Percentiles rank a stretch among this genome's conserved stretches.
These are phyloP conservation scores for Mariannaea elegans DNA, from an alignment of 2,329 filamentous ascomycete species.

Conservation along the genomic window DNA sequence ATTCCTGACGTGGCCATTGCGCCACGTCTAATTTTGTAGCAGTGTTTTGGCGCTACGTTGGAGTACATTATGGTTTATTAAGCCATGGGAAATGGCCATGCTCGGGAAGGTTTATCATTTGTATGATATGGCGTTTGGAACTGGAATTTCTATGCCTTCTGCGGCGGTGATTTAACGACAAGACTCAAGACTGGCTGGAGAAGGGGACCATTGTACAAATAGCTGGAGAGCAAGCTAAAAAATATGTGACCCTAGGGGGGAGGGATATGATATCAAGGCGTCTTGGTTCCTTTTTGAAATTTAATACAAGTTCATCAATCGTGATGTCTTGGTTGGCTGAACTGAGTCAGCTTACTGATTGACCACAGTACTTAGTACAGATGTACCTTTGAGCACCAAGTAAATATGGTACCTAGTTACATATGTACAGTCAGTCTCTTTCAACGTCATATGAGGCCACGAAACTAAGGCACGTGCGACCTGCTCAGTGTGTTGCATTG, in stretches of 20 bases:
- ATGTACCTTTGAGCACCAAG: too few relatives aligned
- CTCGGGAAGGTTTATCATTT: too few relatives aligned
- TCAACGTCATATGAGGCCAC: constrained; percentile 12
- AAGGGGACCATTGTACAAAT: not conserved
- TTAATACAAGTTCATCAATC: too few relatives aligned
- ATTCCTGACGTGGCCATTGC: too few relatives aligned
- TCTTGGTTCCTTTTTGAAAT: not conserved
- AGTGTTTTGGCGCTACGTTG: not conserved
- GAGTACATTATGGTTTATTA: too few relatives aligned
- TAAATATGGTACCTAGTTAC: too few relatives aligned
- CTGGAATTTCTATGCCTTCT: not conserved
- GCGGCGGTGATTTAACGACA: too few relatives aligned
- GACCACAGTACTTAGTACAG: too few relatives aligned
- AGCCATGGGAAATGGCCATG: too few relatives aligned
- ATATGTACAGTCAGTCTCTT: too few relatives aligned
- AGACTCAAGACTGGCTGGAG: not conserved
- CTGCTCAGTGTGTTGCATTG: constrained; percentile 13
- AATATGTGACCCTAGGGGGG: not conserved
- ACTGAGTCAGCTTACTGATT: not conserved
- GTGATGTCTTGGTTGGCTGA: not conserved
- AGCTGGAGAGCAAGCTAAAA: constrained; percentile 15
- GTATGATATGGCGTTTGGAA: constrained; percentile 17
- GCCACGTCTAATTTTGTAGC: not conserved
- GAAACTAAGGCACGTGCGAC: constrained; percentile 1
- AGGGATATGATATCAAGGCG: not conserved